phyloP scores from a whole-genome alignment of 345 rosid genomes.

The Iberis pinnata region DNA sequence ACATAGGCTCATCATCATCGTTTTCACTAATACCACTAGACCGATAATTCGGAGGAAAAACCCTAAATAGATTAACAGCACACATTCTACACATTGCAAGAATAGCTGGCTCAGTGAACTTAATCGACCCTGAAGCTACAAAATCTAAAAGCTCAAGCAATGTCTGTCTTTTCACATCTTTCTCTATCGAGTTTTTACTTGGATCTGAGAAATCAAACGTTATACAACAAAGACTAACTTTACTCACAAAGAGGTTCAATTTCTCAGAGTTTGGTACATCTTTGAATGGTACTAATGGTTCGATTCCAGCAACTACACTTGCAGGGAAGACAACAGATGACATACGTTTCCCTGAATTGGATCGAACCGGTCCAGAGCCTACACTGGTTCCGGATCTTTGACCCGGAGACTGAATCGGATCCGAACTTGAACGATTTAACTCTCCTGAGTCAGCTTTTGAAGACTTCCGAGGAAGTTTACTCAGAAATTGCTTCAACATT shows the following conservation, averaged over 20 bases:
- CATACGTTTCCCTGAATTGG: conserved; percentile 45
- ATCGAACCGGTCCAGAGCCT: conserved; percentile 33
- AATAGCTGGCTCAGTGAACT: conserved; percentile 67
- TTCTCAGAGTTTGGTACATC: conserved; percentile 63
- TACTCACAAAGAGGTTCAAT: conserved; percentile 73
- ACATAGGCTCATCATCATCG: conserved; percentile 66
- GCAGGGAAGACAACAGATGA: conserved; percentile 75
- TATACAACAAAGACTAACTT: conserved; percentile 85
- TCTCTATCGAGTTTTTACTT: conserved; percentile 55
- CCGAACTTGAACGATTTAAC: conserved; percentile 35
- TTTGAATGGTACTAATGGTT: conserved; percentile 76
- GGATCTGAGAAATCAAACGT: conserved; percentile 77
- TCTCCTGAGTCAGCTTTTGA: conserved; percentile 47
- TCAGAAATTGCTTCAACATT: conserved; percentile 69
- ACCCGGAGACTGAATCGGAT: conserved; percentile 23
- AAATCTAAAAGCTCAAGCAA: conserved; percentile 72
- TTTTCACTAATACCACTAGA: conserved; percentile 48
- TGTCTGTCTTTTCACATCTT: conserved; percentile 68
- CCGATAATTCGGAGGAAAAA: conserved; percentile 62
- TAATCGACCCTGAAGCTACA: conserved; percentile 53
- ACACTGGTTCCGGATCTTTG: conserved; percentile 36
- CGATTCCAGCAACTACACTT: conserved; percentile 70
- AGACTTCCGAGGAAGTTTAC: conserved; percentile 65
- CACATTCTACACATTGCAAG: conserved; percentile 83
- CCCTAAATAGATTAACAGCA: conserved; percentile 70